Evolutionary conservation across 768 basidiomycete species (phyloP), one percentile per base, ranked within the genome.

Genomic region (Rhodocollybia butyracea): DNA sequence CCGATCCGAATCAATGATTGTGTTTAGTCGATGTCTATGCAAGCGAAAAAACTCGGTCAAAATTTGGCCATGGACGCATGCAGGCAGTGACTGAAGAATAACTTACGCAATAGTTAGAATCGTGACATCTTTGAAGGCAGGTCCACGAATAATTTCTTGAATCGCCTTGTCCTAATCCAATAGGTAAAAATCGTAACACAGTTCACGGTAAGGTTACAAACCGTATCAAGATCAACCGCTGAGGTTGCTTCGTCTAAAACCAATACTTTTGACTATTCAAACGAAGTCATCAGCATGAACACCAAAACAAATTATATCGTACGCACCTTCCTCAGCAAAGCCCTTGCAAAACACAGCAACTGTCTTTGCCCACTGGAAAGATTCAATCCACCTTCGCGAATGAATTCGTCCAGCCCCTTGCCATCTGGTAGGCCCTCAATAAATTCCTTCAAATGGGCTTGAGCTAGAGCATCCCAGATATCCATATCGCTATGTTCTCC

Each of bases 171-270:
- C 94, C 12, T 21, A 21, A 30, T 45, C 43, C 13, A 17, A 36
- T 36, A 17, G 17, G 34, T 36, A 17, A 36, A 36, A 8, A 36
- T 8, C 34, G 8, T 8, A 8, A 17, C 34, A 8, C 34, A 36
- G 17, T 17, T 36, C 34, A 36, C 17, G 34, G 17, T 36, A 36
- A 8, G 17, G 8, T 8, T 17, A 8, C 10, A 6, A 40, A 17
- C 39, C 8, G 93, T 95, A 64, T 95, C 91, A 31, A 94, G 73
- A 68, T 95, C 94, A 47, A 95, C 91, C 19, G 92, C 91, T 34
- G 87, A 91, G 5, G 92, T 95, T 2, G 92, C 91, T 82, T 98
- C 95, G 64, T 97, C 95, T n/a, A 98, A 75, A 1, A 97, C 91
- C 5, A 98, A 76, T 34, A 97, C 87, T 69, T 87, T 94, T 17